Percentiles rank a stretch among this genome's conserved stretches.
phyloP scores from a whole-genome alignment of 805 yeast genomes.

The Wickerhamomyces rabaulensis region DNA sequence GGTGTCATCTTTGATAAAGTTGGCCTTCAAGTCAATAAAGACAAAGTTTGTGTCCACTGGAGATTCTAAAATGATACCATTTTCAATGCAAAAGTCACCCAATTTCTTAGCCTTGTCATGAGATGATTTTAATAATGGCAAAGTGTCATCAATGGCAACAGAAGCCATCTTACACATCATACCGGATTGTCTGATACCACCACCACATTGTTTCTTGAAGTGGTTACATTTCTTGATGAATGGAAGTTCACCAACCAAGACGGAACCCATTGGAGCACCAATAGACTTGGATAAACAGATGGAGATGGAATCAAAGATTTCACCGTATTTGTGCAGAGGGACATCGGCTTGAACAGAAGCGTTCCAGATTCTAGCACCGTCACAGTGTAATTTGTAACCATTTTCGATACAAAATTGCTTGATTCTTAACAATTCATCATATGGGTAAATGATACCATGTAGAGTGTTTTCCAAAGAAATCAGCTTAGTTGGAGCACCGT shows the following conservation, averaged over 20 bases:
- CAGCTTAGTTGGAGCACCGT: slow-evolving; percentile 81
- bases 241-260: slow-evolving; percentile 61
- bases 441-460: slow-evolving; percentile 79
- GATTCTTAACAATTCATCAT: slow-evolving; percentile 71
- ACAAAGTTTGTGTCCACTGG: slow-evolving; percentile 86
- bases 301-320: slow-evolving; percentile 81
- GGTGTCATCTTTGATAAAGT: slow-evolving; percentile 48
- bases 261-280: slow-evolving; percentile 92
- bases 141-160: slow-evolving; percentile 69
- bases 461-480: slow-evolving; percentile 85
- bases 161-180: slow-evolving; percentile 75
- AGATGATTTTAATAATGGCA: slow-evolving; percentile 40
- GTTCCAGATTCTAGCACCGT: slow-evolving; percentile 94
- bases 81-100: slow-evolving; percentile 44
- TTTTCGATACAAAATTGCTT: slow-evolving; percentile 62
- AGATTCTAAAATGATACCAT: slow-evolving; percentile 55
- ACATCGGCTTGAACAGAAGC: slow-evolving; percentile 60
- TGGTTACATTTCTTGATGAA: slow-evolving; percentile 71
- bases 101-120: slow-evolving; percentile 47
- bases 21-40: slow-evolving; percentile 50
- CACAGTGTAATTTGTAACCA: slow-evolving; percentile 68
- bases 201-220: slow-evolving; percentile 88
- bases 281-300: slow-evolving; percentile 84
- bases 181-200: slow-evolving; percentile 90
- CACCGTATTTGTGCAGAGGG: slow-evolving; percentile 63